Conservation (phyloP, 306 rosid genomes). For the Pueraria montana region DNA sequence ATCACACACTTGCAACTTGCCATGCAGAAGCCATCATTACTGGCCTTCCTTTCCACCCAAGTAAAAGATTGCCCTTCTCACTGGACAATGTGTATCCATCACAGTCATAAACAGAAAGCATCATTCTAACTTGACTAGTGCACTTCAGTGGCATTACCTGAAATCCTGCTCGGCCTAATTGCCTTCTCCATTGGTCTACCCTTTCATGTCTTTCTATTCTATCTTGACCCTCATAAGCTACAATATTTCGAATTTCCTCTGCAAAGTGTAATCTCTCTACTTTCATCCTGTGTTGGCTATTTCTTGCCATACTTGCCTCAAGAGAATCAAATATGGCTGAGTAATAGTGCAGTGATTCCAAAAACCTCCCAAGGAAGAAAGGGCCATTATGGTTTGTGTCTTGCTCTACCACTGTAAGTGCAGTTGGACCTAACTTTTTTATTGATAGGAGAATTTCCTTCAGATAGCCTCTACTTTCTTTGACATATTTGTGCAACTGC, state of each 20-base stretch:
- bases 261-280: slow-evolving; percentile 71
- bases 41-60: slow-evolving; percentile 85
- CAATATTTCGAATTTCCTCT: slow-evolving; percentile 66
- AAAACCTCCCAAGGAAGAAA: slow-evolving; percentile 82
- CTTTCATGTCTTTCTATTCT: slow-evolving; percentile 82
- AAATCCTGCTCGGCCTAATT: slow-evolving; percentile 75
- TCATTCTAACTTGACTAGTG: slow-evolving; percentile 76
- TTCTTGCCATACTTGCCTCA: slow-evolving; percentile 68
- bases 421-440: slow-evolving; percentile 67
- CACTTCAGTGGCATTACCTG: slow-evolving; percentile 76
- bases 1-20: slow-evolving; percentile 61
- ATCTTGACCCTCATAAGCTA: slow-evolving; percentile 67
- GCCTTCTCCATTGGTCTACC: slow-evolving; percentile 81
- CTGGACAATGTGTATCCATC: slow-evolving; percentile 73
- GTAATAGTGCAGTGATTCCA: slow-evolving; percentile 81
- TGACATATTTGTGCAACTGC: slow-evolving; percentile 72
- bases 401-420: slow-evolving; percentile 73
- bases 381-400: slow-evolving; percentile 91
- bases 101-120: slow-evolving; percentile 77
- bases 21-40: slow-evolving; percentile 86
- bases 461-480: slow-evolving; percentile 75
- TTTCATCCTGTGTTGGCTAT: slow-evolving; percentile 68
- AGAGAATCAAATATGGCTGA: slow-evolving; percentile 85
- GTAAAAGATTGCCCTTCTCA: slow-evolving; percentile 77
- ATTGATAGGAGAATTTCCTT: slow-evolving; percentile 75